A percentile compares a stretch with the other conserved stretches of the same genome.
Evolutionary conservation across 768 basidiomycete genomes (phyloP).

Genomic region (Tylopilus sp.): DNA sequence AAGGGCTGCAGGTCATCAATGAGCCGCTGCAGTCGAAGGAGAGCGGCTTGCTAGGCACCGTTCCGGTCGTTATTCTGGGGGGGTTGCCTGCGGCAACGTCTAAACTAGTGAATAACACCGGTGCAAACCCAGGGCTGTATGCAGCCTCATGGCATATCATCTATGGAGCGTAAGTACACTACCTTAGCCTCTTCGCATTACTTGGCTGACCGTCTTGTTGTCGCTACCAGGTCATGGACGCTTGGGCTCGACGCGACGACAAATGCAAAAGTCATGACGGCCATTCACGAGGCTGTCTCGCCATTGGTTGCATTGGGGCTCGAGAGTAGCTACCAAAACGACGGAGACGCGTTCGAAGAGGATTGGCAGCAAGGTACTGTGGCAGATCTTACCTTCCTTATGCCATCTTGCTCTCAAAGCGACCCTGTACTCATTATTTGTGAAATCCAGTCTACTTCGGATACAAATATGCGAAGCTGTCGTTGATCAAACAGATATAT

Average conservation of each 20-base stretch:
- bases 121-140: constrained; percentile 19
- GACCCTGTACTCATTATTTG: neutral
- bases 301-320: constrained; percentile 17
- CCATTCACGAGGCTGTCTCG: constrained; percentile 7
- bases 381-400: neutral
- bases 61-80: neutral
- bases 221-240: constrained; percentile 15
- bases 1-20: constrained; percentile 14
- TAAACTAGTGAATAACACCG: constrained; percentile 4
- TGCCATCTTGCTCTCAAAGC: neutral
- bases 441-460: constrained; percentile 16
- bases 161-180: constrained; percentile 9
- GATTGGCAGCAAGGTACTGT: constrained; percentile 18
- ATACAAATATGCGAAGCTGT: constrained; percentile 16
- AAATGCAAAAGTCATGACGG: neutral
- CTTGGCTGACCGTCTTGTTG: neutral
- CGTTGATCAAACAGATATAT: constrained; percentile 21
- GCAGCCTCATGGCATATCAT: constrained; percentile 12
- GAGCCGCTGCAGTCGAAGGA: neutral
- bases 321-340: constrained; percentile 23
- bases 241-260: neutral
- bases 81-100: constrained; percentile 7
- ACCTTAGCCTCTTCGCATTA: too few species aligned
- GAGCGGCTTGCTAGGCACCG: neutral
- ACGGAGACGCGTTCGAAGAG: constrained; percentile 16